Conservation (phyloP, 2,329 filamentous ascomycete genomes). For the Fusarium heterosporum region DNA sequence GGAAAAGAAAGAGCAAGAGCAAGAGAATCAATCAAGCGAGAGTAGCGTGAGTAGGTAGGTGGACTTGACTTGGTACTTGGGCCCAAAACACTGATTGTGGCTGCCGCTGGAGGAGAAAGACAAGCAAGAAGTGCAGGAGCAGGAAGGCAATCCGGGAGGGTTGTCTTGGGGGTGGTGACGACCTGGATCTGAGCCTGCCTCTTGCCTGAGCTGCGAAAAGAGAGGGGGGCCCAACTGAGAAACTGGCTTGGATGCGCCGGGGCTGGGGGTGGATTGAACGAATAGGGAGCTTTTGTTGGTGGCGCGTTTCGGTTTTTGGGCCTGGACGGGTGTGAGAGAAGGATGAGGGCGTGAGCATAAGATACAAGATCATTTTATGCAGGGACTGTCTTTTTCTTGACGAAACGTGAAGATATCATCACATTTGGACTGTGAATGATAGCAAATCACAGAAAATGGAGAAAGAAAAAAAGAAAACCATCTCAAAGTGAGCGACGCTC, state of each 20-base stretch:
- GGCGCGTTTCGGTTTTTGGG: conserved; percentile 27
- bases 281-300: conserved; percentile 28
- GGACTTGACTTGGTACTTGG: conserved; percentile 13
- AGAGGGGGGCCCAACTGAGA: conserved; percentile 17
- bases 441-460: not conserved
- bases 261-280: conserved; percentile 28
- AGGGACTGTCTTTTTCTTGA: conserved; percentile 14
- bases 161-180: conserved; percentile 11
- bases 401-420: not conserved
- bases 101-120: conserved; percentile 16
- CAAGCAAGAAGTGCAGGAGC: conserved; percentile 19
- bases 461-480: not conserved
- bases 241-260: conserved; percentile 22
- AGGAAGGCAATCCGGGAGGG: conserved; percentile 4
- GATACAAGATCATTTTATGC: conserved; percentile 12
- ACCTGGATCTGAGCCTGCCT: not conserved
- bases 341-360: conserved; percentile 27
- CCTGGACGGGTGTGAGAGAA: conserved; percentile 10
- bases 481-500: not conserved
- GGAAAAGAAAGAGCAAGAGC: conserved; percentile 35
- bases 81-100: conserved; percentile 33
- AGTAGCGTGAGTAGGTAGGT: conserved; percentile 15
- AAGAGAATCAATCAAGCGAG: conserved; percentile 44
- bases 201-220: conserved; percentile 1
- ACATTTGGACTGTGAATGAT: not conserved